phyloP scores from a whole-genome alignment of 2,329 filamentous ascomycete species.

The Graphiopsis chlorocephala region DNA sequence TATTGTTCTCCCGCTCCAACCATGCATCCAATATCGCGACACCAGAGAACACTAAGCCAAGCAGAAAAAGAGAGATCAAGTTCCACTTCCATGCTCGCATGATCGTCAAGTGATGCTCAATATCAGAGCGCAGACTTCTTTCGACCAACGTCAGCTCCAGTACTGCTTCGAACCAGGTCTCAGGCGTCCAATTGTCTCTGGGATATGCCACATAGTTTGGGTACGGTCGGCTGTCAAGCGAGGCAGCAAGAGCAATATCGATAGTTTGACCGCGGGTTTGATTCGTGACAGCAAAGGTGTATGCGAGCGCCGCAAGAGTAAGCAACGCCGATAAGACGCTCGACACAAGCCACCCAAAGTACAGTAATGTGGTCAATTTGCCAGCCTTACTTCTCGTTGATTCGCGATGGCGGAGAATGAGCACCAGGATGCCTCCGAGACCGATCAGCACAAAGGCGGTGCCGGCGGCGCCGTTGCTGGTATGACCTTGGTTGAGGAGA shows the following conservation, averaged over 20 bases:
- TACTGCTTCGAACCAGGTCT: constrained; percentile 31
- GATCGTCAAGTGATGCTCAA: constrained; percentile 21
- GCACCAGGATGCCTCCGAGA: constrained; percentile 27
- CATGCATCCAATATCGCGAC: constrained; percentile 22
- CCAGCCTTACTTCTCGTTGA: background rate
- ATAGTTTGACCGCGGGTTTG: constrained; percentile 25
- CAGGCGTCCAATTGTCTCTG: constrained; percentile 27
- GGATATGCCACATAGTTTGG: constrained; percentile 31
- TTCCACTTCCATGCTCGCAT: constrained; percentile 34
- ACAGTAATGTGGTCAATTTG: constrained; percentile 5
- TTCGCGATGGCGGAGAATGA: constrained; percentile 21
- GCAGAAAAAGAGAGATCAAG: constrained; percentile 29
- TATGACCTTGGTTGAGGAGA: constrained; percentile 31
- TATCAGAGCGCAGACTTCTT: constrained; percentile 20
- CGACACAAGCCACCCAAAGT: constrained; percentile 28
- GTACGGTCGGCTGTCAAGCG: constrained; percentile 26
- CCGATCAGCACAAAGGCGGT: constrained; percentile 31
- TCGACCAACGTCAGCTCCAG: constrained; percentile 23
- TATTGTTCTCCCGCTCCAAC: background rate
- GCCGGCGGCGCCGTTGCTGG: constrained; percentile 32
- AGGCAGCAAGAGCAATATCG: constrained; percentile 23
- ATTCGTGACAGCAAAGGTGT: constrained; percentile 28
- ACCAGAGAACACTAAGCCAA: constrained; percentile 21
- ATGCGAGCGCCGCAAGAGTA: constrained; percentile 27
- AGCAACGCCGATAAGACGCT: constrained; percentile 25